Percentiles rank a stretch among this genome's conserved stretches.
Evolutionary conservation across 2,329 filamentous ascomycete genomes (phyloP).

Genomic region (Penicillium oxalicum): DNA sequence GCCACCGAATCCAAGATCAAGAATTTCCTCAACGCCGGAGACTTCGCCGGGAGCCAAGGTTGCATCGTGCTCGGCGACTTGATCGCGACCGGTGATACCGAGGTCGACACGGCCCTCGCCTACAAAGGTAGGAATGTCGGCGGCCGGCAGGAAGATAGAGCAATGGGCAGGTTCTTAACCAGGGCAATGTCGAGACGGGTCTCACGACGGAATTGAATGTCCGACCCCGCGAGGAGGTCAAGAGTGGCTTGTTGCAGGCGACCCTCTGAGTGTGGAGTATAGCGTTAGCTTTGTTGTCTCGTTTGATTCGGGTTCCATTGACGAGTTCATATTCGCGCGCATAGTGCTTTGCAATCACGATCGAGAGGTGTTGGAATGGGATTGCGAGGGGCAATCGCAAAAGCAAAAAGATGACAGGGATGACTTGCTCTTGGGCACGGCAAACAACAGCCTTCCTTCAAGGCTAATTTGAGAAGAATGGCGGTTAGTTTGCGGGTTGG

Average conservation of each 20-base stretch:
- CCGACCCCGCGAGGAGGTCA: constrained; percentile 84
- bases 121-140: constrained; percentile 95
- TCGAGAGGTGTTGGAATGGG: no score
- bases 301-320: background rate
- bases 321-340: background rate
- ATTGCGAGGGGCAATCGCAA: no score
- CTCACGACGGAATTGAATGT: constrained; percentile 95
- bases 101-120: constrained; percentile 90
- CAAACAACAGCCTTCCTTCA: constrained; percentile 88
- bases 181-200: constrained; percentile 94
- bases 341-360: no score
- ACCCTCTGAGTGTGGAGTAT: constrained; percentile 60
- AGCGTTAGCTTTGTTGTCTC: constrained; percentile 6
- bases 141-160: constrained; percentile 95
- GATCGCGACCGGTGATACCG: constrained; percentile 89
- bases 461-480: constrained; percentile 51
- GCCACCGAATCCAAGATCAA: constrained; percentile 83
- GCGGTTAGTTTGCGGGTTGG: constrained; percentile 25
- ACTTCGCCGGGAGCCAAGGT: constrained; percentile 31
- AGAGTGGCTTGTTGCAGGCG: constrained; percentile 82
- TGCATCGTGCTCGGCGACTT: constrained; percentile 84
- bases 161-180: constrained; percentile 93
- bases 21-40: constrained; percentile 70
- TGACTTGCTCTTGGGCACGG: constrained; percentile 91
- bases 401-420: background rate